phyloP scores from a whole-genome alignment of 495 filamentous ascomycete species.

The Tuber aestivum region DNA sequence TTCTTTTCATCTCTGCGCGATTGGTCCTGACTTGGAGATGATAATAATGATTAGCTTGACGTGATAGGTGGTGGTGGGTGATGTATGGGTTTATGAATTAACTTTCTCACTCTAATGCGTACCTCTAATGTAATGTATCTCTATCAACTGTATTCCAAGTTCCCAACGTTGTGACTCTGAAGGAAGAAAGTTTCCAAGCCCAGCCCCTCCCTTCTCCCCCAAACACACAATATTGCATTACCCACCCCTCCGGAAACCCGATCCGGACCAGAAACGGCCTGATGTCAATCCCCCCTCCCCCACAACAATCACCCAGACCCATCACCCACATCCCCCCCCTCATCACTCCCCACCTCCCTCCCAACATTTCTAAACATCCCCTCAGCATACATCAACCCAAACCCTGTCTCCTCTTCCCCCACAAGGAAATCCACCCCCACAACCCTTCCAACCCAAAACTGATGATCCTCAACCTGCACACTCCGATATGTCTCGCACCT shows the following conservation, averaged over 20 bases:
- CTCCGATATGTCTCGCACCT: slow-evolving; percentile 26
- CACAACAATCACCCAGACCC: slow-evolving; percentile 12
- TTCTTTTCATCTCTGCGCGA: neutral
- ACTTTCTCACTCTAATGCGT: neutral
- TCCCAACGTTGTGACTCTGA: neutral
- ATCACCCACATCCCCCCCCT: slow-evolving; percentile 25
- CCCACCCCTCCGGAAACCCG: neutral
- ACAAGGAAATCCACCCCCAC: slow-evolving; percentile 26
- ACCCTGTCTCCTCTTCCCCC: slow-evolving; percentile 17
- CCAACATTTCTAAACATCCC: slow-evolving; percentile 33
- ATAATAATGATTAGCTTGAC: neutral
- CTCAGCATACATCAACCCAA: slow-evolving; percentile 39
- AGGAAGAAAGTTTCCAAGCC: neutral
- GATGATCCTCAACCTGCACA: slow-evolving; percentile 37
- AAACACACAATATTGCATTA: neutral
- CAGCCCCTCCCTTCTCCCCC: neutral
- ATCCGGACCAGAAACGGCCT: neutral
- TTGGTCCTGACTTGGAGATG: neutral
- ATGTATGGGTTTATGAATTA: neutral
- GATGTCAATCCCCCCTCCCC: neutral
- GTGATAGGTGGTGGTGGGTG: neutral
- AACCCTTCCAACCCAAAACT: slow-evolving; percentile 40
- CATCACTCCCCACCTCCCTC: slow-evolving; percentile 17
- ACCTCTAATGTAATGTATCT: neutral
- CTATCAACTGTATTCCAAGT: neutral